Percentiles rank a stretch among this genome's conserved stretches.
These are phyloP conservation scores for Talaromyces sp. DNA, from an alignment of 2,329 filamentous ascomycete species.

Conservation along the genomic window DNA sequence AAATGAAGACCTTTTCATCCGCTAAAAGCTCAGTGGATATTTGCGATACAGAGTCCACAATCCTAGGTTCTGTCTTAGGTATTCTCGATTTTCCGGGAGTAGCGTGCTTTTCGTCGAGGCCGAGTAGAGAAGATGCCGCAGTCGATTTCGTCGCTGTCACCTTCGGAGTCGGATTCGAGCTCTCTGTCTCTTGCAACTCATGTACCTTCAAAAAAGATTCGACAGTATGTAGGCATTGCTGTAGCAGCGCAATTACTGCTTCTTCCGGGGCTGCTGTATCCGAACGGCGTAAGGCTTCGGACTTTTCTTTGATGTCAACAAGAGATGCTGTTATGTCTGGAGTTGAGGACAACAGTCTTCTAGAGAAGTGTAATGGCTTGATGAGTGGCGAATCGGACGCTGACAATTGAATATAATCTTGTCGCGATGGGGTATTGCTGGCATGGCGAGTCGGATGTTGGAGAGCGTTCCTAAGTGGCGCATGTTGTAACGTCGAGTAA, in stretches of 20 bases:
- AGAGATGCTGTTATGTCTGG: constrained; percentile 25
- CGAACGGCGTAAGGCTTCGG: constrained; percentile 28
- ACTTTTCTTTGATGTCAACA: constrained; percentile 30
- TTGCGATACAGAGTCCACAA: constrained; percentile 48
- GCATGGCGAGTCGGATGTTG: constrained; percentile 4
- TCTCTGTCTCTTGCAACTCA: constrained; percentile 27
- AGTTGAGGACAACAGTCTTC: constrained; percentile 5
- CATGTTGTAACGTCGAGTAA: constrained; percentile 18
- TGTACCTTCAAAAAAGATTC: constrained; percentile 28
- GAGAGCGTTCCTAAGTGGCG: constrained; percentile 3
- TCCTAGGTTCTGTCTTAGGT: constrained; percentile 32
- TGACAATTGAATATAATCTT: neutral
- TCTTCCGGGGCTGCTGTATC: constrained; percentile 36
- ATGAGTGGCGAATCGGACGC: neutral
- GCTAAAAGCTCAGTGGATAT: constrained; percentile 67
- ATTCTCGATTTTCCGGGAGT: constrained; percentile 25
- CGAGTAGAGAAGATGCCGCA: constrained; percentile 41
- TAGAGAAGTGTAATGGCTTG: neutral
- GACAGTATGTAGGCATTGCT: constrained; percentile 34
- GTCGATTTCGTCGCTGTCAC: constrained; percentile 25
- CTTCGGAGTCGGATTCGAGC: constrained; percentile 30
- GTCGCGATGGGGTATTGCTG: constrained; percentile 3
- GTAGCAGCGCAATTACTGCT: constrained; percentile 32
- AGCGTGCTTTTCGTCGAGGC: constrained; percentile 39
- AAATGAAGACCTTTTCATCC: constrained; percentile 76